These are phyloP conservation scores for Paecilomyces variotii DNA, from an alignment of 2,329 filamentous ascomycete species.

Conservation along the genomic window DNA sequence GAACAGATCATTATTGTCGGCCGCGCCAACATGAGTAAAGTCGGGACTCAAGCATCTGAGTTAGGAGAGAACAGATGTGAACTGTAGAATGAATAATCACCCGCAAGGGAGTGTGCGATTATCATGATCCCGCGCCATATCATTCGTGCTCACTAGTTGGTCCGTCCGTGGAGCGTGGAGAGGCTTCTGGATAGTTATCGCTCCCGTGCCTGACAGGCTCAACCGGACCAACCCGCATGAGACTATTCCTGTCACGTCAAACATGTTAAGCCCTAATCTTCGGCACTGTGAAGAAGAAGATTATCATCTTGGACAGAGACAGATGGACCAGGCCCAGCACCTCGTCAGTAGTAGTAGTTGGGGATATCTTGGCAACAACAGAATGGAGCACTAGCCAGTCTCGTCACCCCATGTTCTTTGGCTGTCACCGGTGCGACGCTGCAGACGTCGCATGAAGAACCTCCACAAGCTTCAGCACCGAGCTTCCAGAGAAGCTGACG, in stretches of 20 bases:
- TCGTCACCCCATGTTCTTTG: neutral
- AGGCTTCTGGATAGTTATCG: neutral
- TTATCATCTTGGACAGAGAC: neutral
- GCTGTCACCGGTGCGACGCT: neutral
- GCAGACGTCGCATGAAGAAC: neutral
- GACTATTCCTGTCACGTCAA: neutral
- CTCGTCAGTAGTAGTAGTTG: no score
- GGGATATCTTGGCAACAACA: neutral
- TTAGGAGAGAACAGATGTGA: neutral
- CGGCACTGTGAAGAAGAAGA: neutral
- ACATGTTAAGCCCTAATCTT: neutral
- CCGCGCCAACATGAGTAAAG: neutral
- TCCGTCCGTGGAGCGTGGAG: neutral
- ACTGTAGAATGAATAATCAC: neutral
- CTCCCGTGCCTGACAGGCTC: neutral
- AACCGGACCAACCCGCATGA: neutral
- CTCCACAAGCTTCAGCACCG: neutral
- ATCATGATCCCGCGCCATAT: neutral
- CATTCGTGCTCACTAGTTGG: neutral
- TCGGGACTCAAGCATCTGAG: neutral
- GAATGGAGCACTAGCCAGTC: neutral
- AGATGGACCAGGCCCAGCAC: neutral
- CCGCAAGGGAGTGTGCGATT: neutral
- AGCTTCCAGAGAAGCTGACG: neutral
- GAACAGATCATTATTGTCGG: neutral